Conservation (phyloP, 495 filamentous ascomycete genomes). For the Baudoinia panamericana region DNA sequence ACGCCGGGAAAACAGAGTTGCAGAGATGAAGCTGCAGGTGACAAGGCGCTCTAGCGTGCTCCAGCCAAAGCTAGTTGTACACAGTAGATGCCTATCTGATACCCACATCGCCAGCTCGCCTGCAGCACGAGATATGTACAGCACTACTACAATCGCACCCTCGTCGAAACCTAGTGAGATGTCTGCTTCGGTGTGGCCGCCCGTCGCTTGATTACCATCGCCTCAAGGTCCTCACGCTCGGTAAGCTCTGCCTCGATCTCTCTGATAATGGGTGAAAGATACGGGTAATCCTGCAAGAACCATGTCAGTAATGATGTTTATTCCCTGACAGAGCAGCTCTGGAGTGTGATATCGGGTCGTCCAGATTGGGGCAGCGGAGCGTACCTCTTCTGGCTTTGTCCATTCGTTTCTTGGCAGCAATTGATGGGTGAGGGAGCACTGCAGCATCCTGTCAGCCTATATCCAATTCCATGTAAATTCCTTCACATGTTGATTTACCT, state of each 20-base stretch:
- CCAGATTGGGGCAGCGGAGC: constrained; percentile 21
- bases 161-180: neutral
- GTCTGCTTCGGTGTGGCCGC: constrained; percentile 1
- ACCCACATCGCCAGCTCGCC: no score
- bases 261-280: constrained; percentile 67
- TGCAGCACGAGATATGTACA: neutral
- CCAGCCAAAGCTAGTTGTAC: no score
- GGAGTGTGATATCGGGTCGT: no score
- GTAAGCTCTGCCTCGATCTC: constrained; percentile 70
- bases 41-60: no score
- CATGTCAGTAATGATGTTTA: no score
- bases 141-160: no score
- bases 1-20: no score
- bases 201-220: constrained; percentile 46
- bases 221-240: constrained; percentile 74
- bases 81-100: no score
- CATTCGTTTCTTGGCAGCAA: constrained; percentile 71
- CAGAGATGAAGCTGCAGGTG: no score
- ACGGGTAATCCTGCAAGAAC: constrained; percentile 60
- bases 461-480: no score
- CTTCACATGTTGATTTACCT: constrained; percentile 41
- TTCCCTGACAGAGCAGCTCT: no score
- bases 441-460: constrained; percentile 15
- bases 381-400: constrained; percentile 61
- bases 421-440: constrained; percentile 75